Conservation (phyloP, 148 eudicot species). For the Oxyria digyna region DNA sequence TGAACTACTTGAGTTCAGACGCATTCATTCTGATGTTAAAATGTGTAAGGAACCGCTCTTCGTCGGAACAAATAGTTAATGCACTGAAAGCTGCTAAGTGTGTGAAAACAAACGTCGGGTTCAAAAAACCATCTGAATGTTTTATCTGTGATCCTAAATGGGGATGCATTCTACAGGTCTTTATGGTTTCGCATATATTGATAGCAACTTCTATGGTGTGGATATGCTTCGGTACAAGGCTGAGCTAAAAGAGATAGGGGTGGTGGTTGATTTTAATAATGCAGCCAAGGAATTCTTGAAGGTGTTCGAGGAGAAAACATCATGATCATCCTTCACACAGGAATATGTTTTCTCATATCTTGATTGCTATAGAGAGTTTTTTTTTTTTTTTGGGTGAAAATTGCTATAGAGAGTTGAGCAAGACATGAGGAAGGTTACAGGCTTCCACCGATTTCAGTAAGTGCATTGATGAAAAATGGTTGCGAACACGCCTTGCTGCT, state of each 20-base stretch:
- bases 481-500: slow-evolving; percentile 42
- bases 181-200: slow-evolving; percentile 36
- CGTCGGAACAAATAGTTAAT: slow-evolving; percentile 18
- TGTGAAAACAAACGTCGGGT: slow-evolving; percentile 34
- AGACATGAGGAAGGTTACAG: slow-evolving; percentile 7
- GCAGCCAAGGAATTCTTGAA: slow-evolving; percentile 27
- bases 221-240: slow-evolving; percentile 19
- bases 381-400: no score
- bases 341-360: slow-evolving; percentile 26
- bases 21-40: slow-evolving; percentile 29
- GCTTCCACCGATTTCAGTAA: slow-evolving; percentile 20
- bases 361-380: slow-evolving; percentile 24
- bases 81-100: slow-evolving; percentile 28
- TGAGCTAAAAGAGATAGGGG: slow-evolving; percentile 32
- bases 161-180: slow-evolving; percentile 49
- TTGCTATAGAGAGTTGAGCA: no score
- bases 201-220: slow-evolving; percentile 28
- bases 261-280: slow-evolving; percentile 31
- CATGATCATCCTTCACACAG: slow-evolving; percentile 16
- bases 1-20: slow-evolving; percentile 14
- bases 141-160: slow-evolving; percentile 30
- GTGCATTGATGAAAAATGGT: slow-evolving; percentile 42
- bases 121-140: slow-evolving; percentile 31
- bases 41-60: slow-evolving; percentile 18
- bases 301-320: slow-evolving; percentile 31